Evolutionary conservation across 352 stramenopile species (phyloP), one percentile per base, ranked within the genome.

Genomic region (Globisporangium uncinulatum): DNA sequence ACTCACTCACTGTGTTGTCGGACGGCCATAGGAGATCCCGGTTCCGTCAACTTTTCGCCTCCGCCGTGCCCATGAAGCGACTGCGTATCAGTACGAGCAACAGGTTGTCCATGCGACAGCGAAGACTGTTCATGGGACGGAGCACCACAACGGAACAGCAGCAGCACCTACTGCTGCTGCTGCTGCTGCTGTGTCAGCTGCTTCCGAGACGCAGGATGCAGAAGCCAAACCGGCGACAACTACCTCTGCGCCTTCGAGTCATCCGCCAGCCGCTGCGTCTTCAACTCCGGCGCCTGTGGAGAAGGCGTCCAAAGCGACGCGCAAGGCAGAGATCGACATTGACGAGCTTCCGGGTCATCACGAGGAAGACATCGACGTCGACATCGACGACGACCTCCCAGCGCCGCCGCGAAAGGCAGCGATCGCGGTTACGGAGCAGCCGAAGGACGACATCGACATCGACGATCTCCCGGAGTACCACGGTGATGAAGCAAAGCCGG

Each of bases 1-100:
- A 15, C 10, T 24, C 0, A 17, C 39, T 47, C 42, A 47, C n/a
- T 15, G 15, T n/a, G 51, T 50, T 19, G 44, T 49, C 29, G 17
- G 2, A 14, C n/a, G 34, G 15, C 9, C 67, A 11, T 51, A 89
- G 79, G 66, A 70, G 24, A 64, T 92, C 19, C 55, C 81, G 43
- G 80, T 88, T 44, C 83, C 83, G 17, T 87, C 76, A 9, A 74
- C 73, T 11, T 78, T 92, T 69, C 75, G 77, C 13, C 80, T 92
- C 20, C 79, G 83, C n/a, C 83, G 83, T 48, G 78, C 79, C 10
- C 70, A 76, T 2, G 79, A 90, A 11, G 19, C 66, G n/a, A 19
- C 31, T 32, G 5, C 34, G 4, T 34, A 55, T 19, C 50, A 36
- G 31, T 31, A 29, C 3, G 24, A 47, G 15, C 42, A 45, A 6